Evolutionary conservation across 768 basidiomycete species (phyloP), one percentile per base, ranked within the genome.

Genomic region (Termitomyces sp.): DNA sequence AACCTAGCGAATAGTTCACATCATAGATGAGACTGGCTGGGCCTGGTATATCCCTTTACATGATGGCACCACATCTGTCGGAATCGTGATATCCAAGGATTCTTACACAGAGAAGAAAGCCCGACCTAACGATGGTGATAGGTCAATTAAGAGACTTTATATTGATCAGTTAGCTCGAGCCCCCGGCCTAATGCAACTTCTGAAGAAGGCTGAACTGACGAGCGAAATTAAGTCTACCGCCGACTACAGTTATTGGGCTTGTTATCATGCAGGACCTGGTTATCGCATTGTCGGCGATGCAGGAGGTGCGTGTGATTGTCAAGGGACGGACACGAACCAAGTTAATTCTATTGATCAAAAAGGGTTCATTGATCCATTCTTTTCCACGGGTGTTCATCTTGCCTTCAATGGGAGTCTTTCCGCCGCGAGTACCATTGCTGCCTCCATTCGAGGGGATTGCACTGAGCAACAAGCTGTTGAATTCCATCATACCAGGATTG

Each of bases 11-110:
- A 2, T 35, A 35, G 33, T 35, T 11, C 2, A 11, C 3, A 9
- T 5, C 16, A n/a, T 11, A 80, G 81, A 84, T 59, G 76, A 79
- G 60, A 72, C 74, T 11, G 82, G 82, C 7, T 84, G 82, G 83
- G 72, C 73, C 26, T 84, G 83, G 82, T 76, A 74, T 47, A 83
- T 84, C 50, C 82, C 83, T 24, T 69, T 82, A 28, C 78, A 79
- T 59, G 71, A 80, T 55, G 79, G 76, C 2, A 79, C 73, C 1
- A 75, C 72, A 0, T 83, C 81, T 8, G 66, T 84, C 2, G 82
- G 83, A 2, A 61, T 84, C 40, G 76, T 82, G 10, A 73, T 80
- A 62, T 72, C 77, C 49, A 73, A 78, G 41, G 68, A 67, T 26
- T 54, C 59, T 11, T 71, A 70, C 59, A 70, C 68, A 45, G 67